Evolutionary conservation across 1,139 yeast species (phyloP).

Genomic region (Kodamaea suecica): DNA sequence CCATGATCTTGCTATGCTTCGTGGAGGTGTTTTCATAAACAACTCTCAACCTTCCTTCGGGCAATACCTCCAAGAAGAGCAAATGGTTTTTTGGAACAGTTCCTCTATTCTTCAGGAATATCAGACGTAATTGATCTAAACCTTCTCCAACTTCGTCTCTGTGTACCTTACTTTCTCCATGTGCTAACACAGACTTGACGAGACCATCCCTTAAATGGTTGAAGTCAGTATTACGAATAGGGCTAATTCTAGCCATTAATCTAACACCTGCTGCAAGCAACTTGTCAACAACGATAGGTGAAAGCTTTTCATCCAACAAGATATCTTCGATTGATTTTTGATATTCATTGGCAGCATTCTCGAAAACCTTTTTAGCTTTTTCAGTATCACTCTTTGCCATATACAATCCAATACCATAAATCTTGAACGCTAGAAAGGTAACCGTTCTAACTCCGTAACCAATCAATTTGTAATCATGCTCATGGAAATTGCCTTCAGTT

Average conservation of each 20-base stretch:
- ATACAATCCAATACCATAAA: slow-evolving; percentile 83
- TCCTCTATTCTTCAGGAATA: slow-evolving; percentile 50
- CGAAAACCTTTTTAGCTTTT: slow-evolving; percentile 44
- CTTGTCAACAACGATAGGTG: slow-evolving; percentile 52
- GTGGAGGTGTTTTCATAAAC: slow-evolving; percentile 36
- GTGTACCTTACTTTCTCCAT: slow-evolving; percentile 40
- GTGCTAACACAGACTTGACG: slow-evolving; percentile 67
- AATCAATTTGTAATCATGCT: slow-evolving; percentile 45
- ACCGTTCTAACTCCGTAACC: slow-evolving; percentile 84
- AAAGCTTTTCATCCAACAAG: slow-evolving; percentile 27
- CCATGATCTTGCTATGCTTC: slow-evolving; percentile 37
- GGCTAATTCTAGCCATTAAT: slow-evolving; percentile 72
- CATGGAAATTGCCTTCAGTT: slow-evolving; percentile 19
- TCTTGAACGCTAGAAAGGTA: slow-evolving; percentile 78
- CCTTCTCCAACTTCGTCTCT: slow-evolving; percentile 46
- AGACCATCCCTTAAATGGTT: slow-evolving; percentile 87
- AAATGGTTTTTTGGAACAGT: slow-evolving; percentile 65
- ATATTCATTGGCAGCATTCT: slow-evolving; percentile 8
- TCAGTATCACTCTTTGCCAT: slow-evolving; percentile 56
- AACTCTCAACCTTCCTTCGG: slow-evolving; percentile 45
- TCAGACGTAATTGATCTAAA: slow-evolving; percentile 51
- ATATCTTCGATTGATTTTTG: slow-evolving; percentile 13
- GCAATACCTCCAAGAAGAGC: slow-evolving; percentile 46
- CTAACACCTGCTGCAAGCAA: slow-evolving; percentile 60
- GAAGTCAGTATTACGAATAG: slow-evolving; percentile 86